Evolutionary conservation across 2,329 filamentous ascomycete genomes (phyloP).

Genomic region (Didymella exigua): DNA sequence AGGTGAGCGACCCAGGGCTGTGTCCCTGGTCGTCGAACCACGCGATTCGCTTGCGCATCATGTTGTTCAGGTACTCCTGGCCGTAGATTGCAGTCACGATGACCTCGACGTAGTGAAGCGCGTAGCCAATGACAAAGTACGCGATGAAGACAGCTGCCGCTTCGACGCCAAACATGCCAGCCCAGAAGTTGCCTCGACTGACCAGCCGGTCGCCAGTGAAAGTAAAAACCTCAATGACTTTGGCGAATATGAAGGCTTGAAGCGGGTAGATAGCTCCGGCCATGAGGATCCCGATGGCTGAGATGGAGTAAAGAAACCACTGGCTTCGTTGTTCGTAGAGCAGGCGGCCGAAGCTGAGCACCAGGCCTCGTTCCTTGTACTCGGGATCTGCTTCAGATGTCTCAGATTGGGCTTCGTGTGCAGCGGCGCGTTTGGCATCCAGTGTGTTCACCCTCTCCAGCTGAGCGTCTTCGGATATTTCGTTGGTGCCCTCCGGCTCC

Average conservation of each 20-base stretch:
- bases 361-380: conserved; percentile 39
- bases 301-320: conserved; percentile 42
- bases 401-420: conserved; percentile 20
- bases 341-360: conserved; percentile 43
- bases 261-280: conserved; percentile 47
- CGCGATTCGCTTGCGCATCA: conserved; percentile 64
- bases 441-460: conserved; percentile 11
- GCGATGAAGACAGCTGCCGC: conserved; percentile 59
- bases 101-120: conserved; percentile 39
- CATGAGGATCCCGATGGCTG: conserved; percentile 36
- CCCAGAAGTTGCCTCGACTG: conserved; percentile 62
- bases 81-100: conserved; percentile 60
- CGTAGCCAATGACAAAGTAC: conserved; percentile 58
- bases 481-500: conserved; percentile 23
- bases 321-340: conserved; percentile 44
- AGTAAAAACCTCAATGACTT: conserved; percentile 47
- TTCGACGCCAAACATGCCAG: conserved; percentile 68
- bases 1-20: conserved; percentile 65
- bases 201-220: conserved; percentile 36
- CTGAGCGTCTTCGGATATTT: conserved; percentile 10
- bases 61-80: conserved; percentile 65
- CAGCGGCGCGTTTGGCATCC: conserved; percentile 26
- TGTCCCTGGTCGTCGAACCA: conserved; percentile 66
- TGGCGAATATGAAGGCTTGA: conserved; percentile 49
- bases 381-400: conserved; percentile 26